Percentiles rank a stretch among this genome's conserved stretches.
Conservation (phyloP, 75 land plant species). For the Pseudotsuga menziesii region DNA sequence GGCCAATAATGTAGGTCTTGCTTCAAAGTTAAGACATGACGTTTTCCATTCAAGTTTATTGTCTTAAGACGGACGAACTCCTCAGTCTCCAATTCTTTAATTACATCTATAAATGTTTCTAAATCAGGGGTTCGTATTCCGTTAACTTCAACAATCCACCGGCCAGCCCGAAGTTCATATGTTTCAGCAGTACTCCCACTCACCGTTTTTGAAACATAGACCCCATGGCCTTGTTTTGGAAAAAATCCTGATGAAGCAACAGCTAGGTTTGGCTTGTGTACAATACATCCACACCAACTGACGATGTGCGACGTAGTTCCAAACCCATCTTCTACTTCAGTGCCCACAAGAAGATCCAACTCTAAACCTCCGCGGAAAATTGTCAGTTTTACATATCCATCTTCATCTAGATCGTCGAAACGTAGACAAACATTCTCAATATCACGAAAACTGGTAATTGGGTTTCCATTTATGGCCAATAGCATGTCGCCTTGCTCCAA, state of each 20-base stretch:
- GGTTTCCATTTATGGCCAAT: no score
- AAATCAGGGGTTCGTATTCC: slow-evolving; percentile 80
- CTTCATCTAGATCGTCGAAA: no score
- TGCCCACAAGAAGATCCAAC: no score
- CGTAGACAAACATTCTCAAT: no score
- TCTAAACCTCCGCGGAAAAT: no score
- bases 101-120: slow-evolving; percentile 63
- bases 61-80: slow-evolving; percentile 82
- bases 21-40: slow-evolving; percentile 74
- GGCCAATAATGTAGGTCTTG: slow-evolving; percentile 97
- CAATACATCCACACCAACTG: slow-evolving; percentile 80
- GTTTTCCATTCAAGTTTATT: slow-evolving; percentile 83
- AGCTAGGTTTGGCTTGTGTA: slow-evolving; percentile 83
- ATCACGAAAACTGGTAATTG: no score
- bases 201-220: slow-evolving; percentile 79
- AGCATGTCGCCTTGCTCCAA: no score
- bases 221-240: slow-evolving; percentile 89
- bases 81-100: slow-evolving; percentile 62
- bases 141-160: slow-evolving; percentile 93
- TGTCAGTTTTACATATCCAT: no score
- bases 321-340: slow-evolving; percentile 1
- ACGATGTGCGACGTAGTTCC: slow-evolving; percentile 76
- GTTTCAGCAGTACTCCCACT: slow-evolving; percentile 86
- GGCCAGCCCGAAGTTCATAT: slow-evolving; percentile 81
- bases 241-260: slow-evolving; percentile 86